Base-by-base conservation (phyloP, 2,329 filamentous ascomycete species). In the Diplodia seriata region DNA sequence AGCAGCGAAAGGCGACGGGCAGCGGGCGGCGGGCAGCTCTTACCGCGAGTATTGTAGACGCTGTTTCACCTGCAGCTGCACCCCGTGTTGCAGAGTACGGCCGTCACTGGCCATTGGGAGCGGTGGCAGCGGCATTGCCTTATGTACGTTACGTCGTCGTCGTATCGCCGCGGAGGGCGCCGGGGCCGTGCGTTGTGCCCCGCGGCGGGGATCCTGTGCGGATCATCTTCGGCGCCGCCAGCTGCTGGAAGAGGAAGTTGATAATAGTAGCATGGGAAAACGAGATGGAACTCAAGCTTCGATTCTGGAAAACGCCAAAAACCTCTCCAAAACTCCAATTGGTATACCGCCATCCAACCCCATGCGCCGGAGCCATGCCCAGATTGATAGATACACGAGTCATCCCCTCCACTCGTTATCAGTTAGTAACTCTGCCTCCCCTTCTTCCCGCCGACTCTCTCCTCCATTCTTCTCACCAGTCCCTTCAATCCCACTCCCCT, bases 401-500 rank as follows among this genome's bases (percentile, higher is more conserved):
- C 43, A 9, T 20, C 43, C 8, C 2, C n/a, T 43, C 2, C 43
- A 11, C 36, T 38, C 36, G 36, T 38, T 38, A 38, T 14, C 36
- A 1, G 11, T 20, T 20, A 50, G 31, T 11, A 54, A 33, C 47
- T 56, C 43, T 23, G 1, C 47, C 78, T 83, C 68, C 78, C 71
- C 70, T 72, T 80, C 76, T 88, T 90, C 69, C 85, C 85, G 72
- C 56, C 57, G 2, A 68, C 31, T 36, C 66, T 63, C 57, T 68
- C 87, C 78, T 92, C 90, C 75, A 97, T 83, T 57, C 92, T 82
- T 68, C 81, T 77, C 40, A 89, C 79, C 73, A 86, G 80, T 14
- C 79, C 79, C 72, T 85, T 85, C 73, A 89, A 76, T 79, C 75
- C 91, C 7, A 82, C 81, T 0, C 94, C 94, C 74, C 89, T 90